Evolutionary conservation across 2,329 filamentous ascomycete species (phyloP), one percentile per base, ranked within the genome.

Genomic region (Zasmidium angulare): DNA sequence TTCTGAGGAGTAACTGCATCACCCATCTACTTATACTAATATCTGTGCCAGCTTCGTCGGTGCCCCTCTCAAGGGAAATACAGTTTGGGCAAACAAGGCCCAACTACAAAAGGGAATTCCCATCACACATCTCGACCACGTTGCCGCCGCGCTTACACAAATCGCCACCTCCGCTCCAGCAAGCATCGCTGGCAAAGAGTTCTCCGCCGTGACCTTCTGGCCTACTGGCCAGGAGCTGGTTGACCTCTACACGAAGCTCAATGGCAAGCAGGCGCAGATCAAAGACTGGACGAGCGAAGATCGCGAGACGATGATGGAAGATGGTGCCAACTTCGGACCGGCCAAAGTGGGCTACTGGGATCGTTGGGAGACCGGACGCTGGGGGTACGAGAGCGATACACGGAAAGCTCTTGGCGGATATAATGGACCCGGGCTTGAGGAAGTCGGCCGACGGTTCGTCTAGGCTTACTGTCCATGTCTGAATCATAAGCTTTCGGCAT

Each of bases 231-330:
- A 47, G 20, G 46, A 47, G 46, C 46, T 47, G 9, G 46, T 47
- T n/a, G n/a, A 47, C 19, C 46, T 47, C 46, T 47, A 47, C 20
- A 47, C 46, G 17, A 47, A 47, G 46, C 46, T 47, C 46, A 47
- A 47, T 47, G 46, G 46, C 7, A 47, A 47, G 46, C 46, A 47
- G 20, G 46, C 46, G 17, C 46, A 47, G 46, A 21, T 47, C 20
- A 47, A 47, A n/a, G 46, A 47, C 46, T 47, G 46, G 46, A 47
- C 46, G 46, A 47, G 46, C 7, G 46, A 47, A 47, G 46, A 47
- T 21, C 46, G 46, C n/a, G 46, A 47, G 46, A 19, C 17, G 19
- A 47, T 47, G 46, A 47, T 47, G 46, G 46, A 47, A n/a, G 46
- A 47, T 19, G n/a, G 46, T 9, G 46, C 46, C 17, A 47, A 47